Conservation (phyloP, 257 asterid genomes). For the Plantago major region DNA sequence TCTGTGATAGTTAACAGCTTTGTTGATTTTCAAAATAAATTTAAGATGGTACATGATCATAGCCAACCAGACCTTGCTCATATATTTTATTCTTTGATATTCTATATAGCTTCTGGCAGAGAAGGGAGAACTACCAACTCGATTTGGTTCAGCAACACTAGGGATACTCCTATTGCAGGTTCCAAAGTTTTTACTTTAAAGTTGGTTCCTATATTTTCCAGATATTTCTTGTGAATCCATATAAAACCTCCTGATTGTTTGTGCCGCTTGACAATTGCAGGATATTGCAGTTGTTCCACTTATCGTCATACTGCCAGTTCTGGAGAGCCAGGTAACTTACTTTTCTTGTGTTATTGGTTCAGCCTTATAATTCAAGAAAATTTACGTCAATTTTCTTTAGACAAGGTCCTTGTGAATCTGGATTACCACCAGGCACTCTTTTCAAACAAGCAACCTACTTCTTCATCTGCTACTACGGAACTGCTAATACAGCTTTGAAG, state of each 20-base stretch:
- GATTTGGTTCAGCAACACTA: slow-evolving; percentile 95
- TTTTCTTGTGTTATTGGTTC: background rate
- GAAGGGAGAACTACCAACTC: slow-evolving; percentile 97
- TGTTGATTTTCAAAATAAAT: background rate
- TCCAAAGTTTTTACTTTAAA: slow-evolving; percentile 15
- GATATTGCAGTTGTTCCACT: slow-evolving; percentile 99
- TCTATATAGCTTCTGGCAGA: slow-evolving; percentile 91
- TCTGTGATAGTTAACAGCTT: too few species aligned
- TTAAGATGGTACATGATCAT: background rate
- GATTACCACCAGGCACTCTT: too few species aligned
- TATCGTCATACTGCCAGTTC: slow-evolving; percentile 89
- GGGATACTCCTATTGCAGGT: slow-evolving; percentile 98
- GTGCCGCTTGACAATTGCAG: slow-evolving; percentile 49
- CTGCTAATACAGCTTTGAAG: slow-evolving; percentile 22
- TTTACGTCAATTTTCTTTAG: too few species aligned
- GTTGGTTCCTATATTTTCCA: slow-evolving; percentile 17
- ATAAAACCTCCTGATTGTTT: background rate
- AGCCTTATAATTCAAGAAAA: too few species aligned
- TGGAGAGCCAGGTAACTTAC: slow-evolving; percentile 88
- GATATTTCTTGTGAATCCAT: slow-evolving; percentile 11
- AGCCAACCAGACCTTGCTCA: slow-evolving; percentile 10
- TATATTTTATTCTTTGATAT: slow-evolving; percentile 34
- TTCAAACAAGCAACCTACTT: background rate
- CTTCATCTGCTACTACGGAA: slow-evolving; percentile 21
- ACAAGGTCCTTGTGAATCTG: too few species aligned